phyloP scores from a whole-genome alignment of 345 rosid genomes.

The Melaleuca quinquenervia region DNA sequence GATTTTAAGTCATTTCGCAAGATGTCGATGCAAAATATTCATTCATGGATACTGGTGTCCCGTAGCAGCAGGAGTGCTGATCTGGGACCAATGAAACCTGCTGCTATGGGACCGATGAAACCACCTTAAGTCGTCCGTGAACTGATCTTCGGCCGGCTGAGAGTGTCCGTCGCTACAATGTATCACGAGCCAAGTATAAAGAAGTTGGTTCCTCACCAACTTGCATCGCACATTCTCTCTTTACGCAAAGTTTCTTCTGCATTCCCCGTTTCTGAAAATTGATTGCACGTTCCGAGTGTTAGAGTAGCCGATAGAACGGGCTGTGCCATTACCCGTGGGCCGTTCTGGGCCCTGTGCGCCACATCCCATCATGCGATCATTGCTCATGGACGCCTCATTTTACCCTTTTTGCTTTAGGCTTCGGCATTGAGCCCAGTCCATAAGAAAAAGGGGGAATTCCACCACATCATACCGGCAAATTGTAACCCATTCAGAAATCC shows the following conservation, averaged over 20 bases:
- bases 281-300: background rate
- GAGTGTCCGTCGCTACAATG: background rate
- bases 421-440: background rate
- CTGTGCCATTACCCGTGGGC: background rate
- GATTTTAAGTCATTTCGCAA: background rate
- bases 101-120: background rate
- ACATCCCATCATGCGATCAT: background rate
- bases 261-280: too few species aligned
- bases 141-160: background rate
- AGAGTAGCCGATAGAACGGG: background rate
- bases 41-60: background rate
- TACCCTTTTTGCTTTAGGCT: background rate
- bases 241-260: background rate
- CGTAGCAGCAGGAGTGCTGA: background rate
- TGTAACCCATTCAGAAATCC: background rate
- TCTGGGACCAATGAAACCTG: background rate
- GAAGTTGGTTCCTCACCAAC: background rate
- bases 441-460: background rate
- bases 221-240: background rate
- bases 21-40: background rate
- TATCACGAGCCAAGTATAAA: background rate
- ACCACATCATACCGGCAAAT: background rate
- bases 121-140: background rate
- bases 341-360: background rate
- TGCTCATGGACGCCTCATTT: background rate